Base-by-base conservation (phyloP, 2,329 filamentous ascomycete genomes). In the Emericellopsis cladophorae region DNA sequence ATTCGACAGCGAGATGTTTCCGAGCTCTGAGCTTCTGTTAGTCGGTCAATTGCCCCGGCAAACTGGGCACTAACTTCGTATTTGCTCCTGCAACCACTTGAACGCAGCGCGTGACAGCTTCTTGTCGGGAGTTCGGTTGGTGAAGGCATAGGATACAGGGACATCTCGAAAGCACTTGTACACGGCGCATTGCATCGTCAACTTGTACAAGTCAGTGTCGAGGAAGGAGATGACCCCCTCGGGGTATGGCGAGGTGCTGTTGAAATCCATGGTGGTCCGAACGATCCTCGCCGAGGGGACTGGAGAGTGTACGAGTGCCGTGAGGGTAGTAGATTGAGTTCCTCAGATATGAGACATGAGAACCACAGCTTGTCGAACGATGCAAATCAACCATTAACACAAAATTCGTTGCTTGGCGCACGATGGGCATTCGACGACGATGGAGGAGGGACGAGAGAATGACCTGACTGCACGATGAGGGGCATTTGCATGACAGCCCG, bases 161-260 rank as follows among this genome's bases (percentile, higher is more conserved):
- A 79, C 67, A 43, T 89, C 72, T 29, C 82, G 82, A 61, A 94
- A 96, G 67, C 89, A 93, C 62, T 93, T 93, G 50, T 93, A 74
- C 48, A 96, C 82, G 46, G 88, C 88, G 57, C 85, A 95, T 81
- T 98, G 92, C 92, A 98, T 98, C 16, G 92, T 98, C 62, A 98
- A 65, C 64, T 98, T 98, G 75, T 95, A 98, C 45, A 98, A 56
- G 50, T 81, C 77, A 14, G 84, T 90, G 55, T 92, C 85, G 41
- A 92, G 70, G 55, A 92, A 82, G 54, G 84, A 90, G 54, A 79
- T 84, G 55, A 90, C 77, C 40, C 84, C 85, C 63, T 85, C 83
- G 5, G 83, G 80, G 46, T 73, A 80, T 43, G 75, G 74, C 42
- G 74, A 76, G 26, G 74, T 74, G 64, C 71, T 76, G 58, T 80